Evolutionary conservation across 2,329 filamentous ascomycete species (phyloP).

Genomic region (Xylaria sp.): DNA sequence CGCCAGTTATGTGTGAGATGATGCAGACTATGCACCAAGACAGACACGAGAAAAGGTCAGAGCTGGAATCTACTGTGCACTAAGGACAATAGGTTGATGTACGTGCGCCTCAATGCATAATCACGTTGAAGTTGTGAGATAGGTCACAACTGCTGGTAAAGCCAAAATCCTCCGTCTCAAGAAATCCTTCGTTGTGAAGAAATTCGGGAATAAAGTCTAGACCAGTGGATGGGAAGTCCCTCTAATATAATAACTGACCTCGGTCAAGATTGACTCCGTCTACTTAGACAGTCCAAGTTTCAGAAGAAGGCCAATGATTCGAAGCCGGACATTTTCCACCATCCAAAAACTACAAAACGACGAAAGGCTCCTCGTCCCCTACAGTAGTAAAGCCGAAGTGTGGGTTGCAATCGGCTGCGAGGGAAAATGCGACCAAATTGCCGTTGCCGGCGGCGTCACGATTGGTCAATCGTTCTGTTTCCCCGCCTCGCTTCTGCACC

Average conservation of each 20-base stretch:
- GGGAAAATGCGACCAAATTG: constrained; percentile 8
- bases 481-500: constrained; percentile 21
- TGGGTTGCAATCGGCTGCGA: constrained; percentile 5
- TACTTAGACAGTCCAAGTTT: not conserved
- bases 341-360: not conserved
- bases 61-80: constrained; percentile 12
- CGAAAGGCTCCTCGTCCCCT: not conserved
- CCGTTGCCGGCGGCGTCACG: not conserved
- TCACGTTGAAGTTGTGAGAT: not conserved
- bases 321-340: not conserved
- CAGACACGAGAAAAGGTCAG: constrained; percentile 4
- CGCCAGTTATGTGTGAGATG: constrained; percentile 20
- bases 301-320: not conserved
- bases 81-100: constrained; percentile 13
- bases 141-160: not conserved
- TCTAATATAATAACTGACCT: not conserved
- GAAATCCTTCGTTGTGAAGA: not conserved
- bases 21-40: constrained; percentile 15
- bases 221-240: not conserved
- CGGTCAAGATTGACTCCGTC: not conserved
- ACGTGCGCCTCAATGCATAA: constrained; percentile 8
- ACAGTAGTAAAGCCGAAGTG: not conserved
- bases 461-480: constrained; percentile 15
- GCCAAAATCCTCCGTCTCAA: not conserved
- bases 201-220: not conserved